A percentile compares a stretch with the other conserved stretches of the same genome.
Evolutionary conservation across 768 basidiomycete genomes (phyloP).

Genomic region (Leccinum variicolor): DNA sequence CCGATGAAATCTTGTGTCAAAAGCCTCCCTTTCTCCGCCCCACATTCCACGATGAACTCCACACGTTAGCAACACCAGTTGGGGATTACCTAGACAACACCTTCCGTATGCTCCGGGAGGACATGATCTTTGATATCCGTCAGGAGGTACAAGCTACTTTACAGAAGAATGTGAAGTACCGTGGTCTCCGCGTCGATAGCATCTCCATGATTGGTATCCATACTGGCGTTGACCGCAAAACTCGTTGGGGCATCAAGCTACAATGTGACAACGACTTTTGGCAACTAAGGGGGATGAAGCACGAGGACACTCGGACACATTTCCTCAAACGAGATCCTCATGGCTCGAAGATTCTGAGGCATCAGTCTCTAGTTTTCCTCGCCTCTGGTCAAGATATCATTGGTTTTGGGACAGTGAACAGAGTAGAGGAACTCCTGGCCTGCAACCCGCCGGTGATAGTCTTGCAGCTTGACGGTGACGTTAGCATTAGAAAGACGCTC

Average conservation of each 20-base stretch:
- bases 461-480: slow-evolving; percentile 48
- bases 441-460: slow-evolving; percentile 47
- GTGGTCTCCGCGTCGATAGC: slow-evolving; percentile 31
- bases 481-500: slow-evolving; percentile 37
- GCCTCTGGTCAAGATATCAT: slow-evolving; percentile 47
- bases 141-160: slow-evolving; percentile 47
- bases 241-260: slow-evolving; percentile 43
- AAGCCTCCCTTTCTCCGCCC: slow-evolving; percentile 49
- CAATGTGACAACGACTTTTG: slow-evolving; percentile 34
- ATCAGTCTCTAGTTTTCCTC: slow-evolving; percentile 55
- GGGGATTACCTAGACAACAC: slow-evolving; percentile 58
- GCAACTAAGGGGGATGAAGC: slow-evolving; percentile 28
- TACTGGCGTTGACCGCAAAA: slow-evolving; percentile 19
- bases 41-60: slow-evolving; percentile 21
- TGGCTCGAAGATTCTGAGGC: slow-evolving; percentile 39
- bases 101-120: slow-evolving; percentile 62
- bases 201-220: slow-evolving; percentile 37
- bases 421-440: slow-evolving; percentile 53
- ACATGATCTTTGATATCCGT: slow-evolving; percentile 55
- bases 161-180: slow-evolving; percentile 35
- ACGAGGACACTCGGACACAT: slow-evolving; percentile 30
- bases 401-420: slow-evolving; percentile 51
- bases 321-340: slow-evolving; percentile 33
- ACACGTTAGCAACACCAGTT: slow-evolving; percentile 29
- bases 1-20: slow-evolving; percentile 49